A percentile compares a stretch with the other conserved stretches of the same genome.
These are phyloP conservation scores for Trichosporon sp. DNA, from an alignment of 1,284 basidiomycete species.

Conservation along the genomic window DNA sequence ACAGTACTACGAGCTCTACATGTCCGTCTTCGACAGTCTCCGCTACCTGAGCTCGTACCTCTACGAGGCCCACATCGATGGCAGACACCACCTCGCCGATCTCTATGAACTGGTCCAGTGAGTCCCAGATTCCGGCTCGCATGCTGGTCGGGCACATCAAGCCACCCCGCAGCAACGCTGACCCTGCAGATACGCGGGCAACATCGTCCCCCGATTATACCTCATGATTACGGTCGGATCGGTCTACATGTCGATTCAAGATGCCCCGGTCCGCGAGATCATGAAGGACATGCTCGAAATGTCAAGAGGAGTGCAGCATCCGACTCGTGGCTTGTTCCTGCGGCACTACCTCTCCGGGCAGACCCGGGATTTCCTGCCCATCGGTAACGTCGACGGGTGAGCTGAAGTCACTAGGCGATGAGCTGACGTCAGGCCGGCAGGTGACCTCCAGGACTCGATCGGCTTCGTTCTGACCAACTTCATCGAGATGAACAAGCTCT, in stretches of 20 bases:
- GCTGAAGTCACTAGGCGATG: slow-evolving; percentile 25
- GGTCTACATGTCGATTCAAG: slow-evolving; percentile 93
- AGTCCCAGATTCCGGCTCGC: slow-evolving; percentile 12
- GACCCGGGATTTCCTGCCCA: slow-evolving; percentile 84
- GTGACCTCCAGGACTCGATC: slow-evolving; percentile 87
- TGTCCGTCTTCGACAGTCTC: slow-evolving; percentile 92
- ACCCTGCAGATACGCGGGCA: slow-evolving; percentile 42
- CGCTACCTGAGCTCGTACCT: slow-evolving; percentile 89
- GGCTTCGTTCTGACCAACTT: slow-evolving; percentile 93
- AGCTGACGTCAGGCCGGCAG: slow-evolving; percentile 58
- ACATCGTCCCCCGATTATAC: slow-evolving; percentile 85
- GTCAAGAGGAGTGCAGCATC: slow-evolving; percentile 89
- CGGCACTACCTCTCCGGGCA: slow-evolving; percentile 92
- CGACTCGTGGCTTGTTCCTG: slow-evolving; percentile 84
- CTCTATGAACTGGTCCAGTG: slow-evolving; percentile 96
- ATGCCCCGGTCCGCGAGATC: slow-evolving; percentile 91
- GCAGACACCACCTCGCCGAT: slow-evolving; percentile 88
- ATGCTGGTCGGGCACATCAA: neutral
- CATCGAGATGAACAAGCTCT: slow-evolving; percentile 98
- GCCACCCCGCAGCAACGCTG: neutral
- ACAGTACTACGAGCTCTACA: slow-evolving; percentile 96
- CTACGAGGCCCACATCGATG: slow-evolving; percentile 82
- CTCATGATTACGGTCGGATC: slow-evolving; percentile 98
- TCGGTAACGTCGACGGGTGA: slow-evolving; percentile 75
- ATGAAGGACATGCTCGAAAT: slow-evolving; percentile 99